phyloP scores from a whole-genome alignment of 176 grass and related monocot species.

The Oropetium thomaeum region DNA sequence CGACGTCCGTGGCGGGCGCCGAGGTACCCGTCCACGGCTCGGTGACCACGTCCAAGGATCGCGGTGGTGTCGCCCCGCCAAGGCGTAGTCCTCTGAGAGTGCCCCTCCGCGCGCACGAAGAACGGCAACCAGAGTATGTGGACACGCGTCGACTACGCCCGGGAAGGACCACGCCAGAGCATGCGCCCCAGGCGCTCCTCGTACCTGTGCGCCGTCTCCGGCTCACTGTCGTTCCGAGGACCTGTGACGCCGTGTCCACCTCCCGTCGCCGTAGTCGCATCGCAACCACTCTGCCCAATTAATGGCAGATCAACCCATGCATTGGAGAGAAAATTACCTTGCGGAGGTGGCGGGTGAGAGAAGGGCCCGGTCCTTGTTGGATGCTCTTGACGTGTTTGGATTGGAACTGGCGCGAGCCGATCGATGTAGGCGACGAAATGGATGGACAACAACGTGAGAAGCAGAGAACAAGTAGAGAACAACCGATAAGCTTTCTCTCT shows the following conservation, averaged over 20 bases:
- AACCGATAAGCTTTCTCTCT: neutral
- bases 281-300: conserved; percentile 13
- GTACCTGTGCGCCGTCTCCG: conserved; percentile 25
- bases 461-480: neutral
- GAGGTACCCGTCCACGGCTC: conserved; percentile 30
- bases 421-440: conserved; percentile 8
- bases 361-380: neutral
- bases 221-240: conserved; percentile 20
- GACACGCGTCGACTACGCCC: conserved; percentile 30
- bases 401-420: neutral
- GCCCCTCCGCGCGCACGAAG: conserved; percentile 23
- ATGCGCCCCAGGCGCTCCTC: conserved; percentile 22
- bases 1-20: conserved; percentile 4
- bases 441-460: conserved; percentile 12
- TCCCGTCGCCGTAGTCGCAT: conserved; percentile 35
- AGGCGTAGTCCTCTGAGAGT: conserved; percentile 20
- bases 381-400: neutral
- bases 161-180: conserved; percentile 41
- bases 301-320: no score
- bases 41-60: conserved; percentile 36
- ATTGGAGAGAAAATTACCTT: neutral
- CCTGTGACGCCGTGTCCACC: conserved; percentile 21
- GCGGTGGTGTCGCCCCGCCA: neutral
- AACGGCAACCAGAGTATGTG: conserved; percentile 58
- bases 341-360: neutral